Evolutionary conservation across 2,329 filamentous ascomycete genomes (phyloP).

Genomic region (Diaporthe sp.): DNA sequence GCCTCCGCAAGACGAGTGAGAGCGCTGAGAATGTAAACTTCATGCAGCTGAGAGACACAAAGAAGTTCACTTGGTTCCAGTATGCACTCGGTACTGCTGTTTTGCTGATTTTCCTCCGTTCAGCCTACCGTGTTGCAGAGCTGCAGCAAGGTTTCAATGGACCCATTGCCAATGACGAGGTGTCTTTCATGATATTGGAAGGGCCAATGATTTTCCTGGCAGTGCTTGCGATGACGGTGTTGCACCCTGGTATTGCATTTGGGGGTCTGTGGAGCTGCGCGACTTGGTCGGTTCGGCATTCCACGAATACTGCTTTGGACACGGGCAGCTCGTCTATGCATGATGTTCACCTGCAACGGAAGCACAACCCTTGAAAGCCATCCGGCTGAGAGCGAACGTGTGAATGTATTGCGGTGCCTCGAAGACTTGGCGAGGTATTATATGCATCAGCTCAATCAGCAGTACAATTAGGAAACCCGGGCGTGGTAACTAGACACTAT

Average conservation of each 20-base stretch:
- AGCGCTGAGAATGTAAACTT: neutral
- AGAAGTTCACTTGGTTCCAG: neutral
- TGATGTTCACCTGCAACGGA: neutral
- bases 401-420: neutral
- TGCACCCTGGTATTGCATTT: neutral
- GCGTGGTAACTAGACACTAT: neutral
- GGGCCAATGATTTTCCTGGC: conserved; percentile 10
- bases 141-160: conserved; percentile 10
- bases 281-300: neutral
- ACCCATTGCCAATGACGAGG: conserved; percentile 14
- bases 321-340: neutral
- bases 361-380: neutral
- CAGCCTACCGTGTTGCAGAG: conserved; percentile 4
- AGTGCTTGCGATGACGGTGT: neutral
- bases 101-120: neutral
- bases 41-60: neutral
- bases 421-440: too few relatives aligned
- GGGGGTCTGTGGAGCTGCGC: neutral
- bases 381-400: neutral
- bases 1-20: neutral
- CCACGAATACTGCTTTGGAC: neutral
- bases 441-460: neutral
- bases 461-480: neutral
- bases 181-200: conserved; percentile 21
- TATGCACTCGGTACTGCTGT: neutral